Evolutionary conservation across 345 rosid species (phyloP).

Genomic region (Crucihimalaya himalaica): DNA sequence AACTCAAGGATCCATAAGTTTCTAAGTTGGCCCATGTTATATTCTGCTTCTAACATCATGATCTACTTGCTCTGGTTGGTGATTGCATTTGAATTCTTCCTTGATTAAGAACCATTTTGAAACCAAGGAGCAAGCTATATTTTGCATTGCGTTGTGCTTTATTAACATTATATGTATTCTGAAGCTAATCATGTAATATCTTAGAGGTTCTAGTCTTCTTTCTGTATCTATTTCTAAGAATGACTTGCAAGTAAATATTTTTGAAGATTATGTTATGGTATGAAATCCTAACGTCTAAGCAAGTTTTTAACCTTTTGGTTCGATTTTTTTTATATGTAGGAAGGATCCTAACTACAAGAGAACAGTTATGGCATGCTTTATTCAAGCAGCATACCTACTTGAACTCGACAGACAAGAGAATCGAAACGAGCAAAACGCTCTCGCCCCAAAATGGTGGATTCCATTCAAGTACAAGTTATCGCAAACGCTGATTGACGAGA

Average conservation of each 20-base stretch:
- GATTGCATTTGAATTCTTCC: not conserved
- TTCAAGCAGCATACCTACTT: constrained; percentile 90
- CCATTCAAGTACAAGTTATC: constrained; percentile 86
- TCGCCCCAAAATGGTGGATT: constrained; percentile 95
- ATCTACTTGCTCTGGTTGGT: not conserved
- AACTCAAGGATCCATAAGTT: not conserved
- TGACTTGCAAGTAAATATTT: not conserved
- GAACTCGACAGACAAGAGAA: constrained; percentile 93
- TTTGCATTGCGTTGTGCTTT: not conserved
- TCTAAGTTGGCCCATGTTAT: not conserved
- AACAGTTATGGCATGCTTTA: constrained; percentile 88
- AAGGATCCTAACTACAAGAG: constrained; percentile 90
- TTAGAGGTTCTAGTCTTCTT: not conserved
- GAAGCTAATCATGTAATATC: constrained; percentile 15
- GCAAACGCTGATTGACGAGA: constrained; percentile 67
- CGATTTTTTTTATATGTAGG: constrained; percentile 47
- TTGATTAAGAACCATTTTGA: not conserved
- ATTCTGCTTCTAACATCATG: not conserved
- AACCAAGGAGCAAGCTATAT: not conserved
- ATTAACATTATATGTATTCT: not conserved
- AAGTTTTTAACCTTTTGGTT: not conserved
- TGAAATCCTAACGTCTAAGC: not conserved
- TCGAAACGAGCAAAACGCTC: constrained; percentile 59
- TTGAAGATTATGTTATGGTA: not conserved
- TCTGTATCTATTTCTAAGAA: not conserved